Base-by-base conservation (phyloP, 441 rosid genomes). In the Gossypium trilobum region DNA sequence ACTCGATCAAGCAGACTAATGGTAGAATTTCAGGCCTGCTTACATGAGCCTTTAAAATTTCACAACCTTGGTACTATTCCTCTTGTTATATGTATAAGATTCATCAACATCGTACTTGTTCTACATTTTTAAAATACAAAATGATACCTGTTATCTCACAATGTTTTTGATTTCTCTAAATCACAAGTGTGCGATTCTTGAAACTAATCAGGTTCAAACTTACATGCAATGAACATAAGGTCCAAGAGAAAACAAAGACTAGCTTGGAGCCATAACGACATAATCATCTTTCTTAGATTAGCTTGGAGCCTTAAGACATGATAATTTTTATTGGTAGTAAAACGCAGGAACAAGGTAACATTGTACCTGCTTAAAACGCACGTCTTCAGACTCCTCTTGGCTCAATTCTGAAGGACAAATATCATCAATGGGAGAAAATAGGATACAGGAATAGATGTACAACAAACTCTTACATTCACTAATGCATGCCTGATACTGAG, bases 311-410 rank as follows among this genome's bases (percentile, higher is more conserved):
- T 48, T 27, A 10, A 63, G 6, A 5, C 25, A 19, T 19, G 4
- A 39, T 19, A 42, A 11, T 5, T 22, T 44, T 65, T 22, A 29
- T 20, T 20, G 1, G 55, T 46, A 44, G 13, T 44, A 56, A 36
- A 33, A 70, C 19, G 25, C 22, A 42, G 16, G 39, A 55, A 16
- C 36, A 33, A 72, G 42, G 33, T 56, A 25, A 39, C 2, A 5
- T 59, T 33, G 3, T 75, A 93, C 98, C 91, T 91, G 93, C 85
- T 92, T 92, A 80, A 94, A 94, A n/a, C 79, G 84, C 67, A 88
- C 91, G 74, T 92, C 97, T 69, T 89, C 97, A n/a, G 83, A 78
- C 83, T 92, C 97, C 60, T 89, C 97, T 61, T 83, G 81, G 80
- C 93, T 92, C 82, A 94, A 72, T 75, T 88, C 99, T 90, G 89